These are phyloP conservation scores for Podosphaera leucotricha DNA, from an alignment of 2,329 filamentous ascomycete genomes.

Conservation along the genomic window DNA sequence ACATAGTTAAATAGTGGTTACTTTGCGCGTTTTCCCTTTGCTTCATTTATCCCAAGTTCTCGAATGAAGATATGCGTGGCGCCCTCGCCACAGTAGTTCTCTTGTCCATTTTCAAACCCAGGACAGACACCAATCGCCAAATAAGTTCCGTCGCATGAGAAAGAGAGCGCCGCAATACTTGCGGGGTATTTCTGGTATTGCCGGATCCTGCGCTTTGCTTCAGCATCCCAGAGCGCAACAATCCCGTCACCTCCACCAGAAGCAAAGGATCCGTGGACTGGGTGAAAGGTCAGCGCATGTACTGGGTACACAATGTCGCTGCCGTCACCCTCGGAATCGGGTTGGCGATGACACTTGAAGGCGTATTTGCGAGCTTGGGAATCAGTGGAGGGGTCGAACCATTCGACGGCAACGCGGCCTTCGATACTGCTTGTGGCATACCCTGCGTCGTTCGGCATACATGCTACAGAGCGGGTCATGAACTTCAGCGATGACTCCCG, in stretches of 20 bases:
- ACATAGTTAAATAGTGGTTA: background rate
- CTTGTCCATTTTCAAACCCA: slow-evolving; percentile 47
- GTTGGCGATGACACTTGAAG: slow-evolving; percentile 91
- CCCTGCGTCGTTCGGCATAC: slow-evolving; percentile 89
- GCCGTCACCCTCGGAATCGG: slow-evolving; percentile 30
- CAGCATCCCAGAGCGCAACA: slow-evolving; percentile 48
- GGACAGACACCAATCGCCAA: slow-evolving; percentile 44
- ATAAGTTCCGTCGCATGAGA: slow-evolving; percentile 38
- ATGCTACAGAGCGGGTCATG: slow-evolving; percentile 76
- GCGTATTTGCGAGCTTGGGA: slow-evolving; percentile 88
- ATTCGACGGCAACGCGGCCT: slow-evolving; percentile 86
- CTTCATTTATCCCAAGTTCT: slow-evolving; percentile 22
- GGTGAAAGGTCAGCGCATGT: slow-evolving; percentile 47
- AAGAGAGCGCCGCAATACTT: slow-evolving; percentile 38
- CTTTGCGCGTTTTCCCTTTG: slow-evolving; percentile 2
- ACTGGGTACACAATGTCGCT: slow-evolving; percentile 51
- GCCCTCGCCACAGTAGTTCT: slow-evolving; percentile 51
- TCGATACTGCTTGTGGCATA: slow-evolving; percentile 88
- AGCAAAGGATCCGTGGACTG: slow-evolving; percentile 39
- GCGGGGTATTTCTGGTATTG: slow-evolving; percentile 43
- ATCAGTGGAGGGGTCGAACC: slow-evolving; percentile 77
- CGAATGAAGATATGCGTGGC: slow-evolving; percentile 57
- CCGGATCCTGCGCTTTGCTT: slow-evolving; percentile 43
- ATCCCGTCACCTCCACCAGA: slow-evolving; percentile 50
- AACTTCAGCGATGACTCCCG: slow-evolving; percentile 90